Evolutionary conservation across 2,329 filamentous ascomycete genomes (phyloP).

Genomic region (Aspergillus glaucus): DNA sequence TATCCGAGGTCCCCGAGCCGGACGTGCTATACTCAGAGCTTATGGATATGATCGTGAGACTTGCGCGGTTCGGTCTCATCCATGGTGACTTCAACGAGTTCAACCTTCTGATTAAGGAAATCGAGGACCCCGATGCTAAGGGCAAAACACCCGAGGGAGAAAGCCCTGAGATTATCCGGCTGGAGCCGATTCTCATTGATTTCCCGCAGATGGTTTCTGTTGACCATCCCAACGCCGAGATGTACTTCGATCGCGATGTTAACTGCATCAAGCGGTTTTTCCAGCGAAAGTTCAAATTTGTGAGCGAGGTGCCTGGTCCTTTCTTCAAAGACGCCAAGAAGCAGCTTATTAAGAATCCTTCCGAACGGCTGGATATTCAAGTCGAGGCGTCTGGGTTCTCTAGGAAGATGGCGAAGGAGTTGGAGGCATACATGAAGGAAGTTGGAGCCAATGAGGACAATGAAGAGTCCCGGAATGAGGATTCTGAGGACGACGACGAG

Average conservation of each 20-base stretch:
- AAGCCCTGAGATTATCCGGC: slow-evolving; percentile 38
- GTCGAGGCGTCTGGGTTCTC: slow-evolving; percentile 93
- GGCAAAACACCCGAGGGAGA: slow-evolving; percentile 28
- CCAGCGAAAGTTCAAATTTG: slow-evolving; percentile 79
- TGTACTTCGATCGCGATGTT: slow-evolving; percentile 96
- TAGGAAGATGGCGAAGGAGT: slow-evolving; percentile 91
- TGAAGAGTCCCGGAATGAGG: slow-evolving; percentile 34
- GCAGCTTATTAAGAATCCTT: slow-evolving; percentile 55
- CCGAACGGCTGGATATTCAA: slow-evolving; percentile 70
- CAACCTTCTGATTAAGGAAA: slow-evolving; percentile 91
- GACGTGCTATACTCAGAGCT: slow-evolving; percentile 85
- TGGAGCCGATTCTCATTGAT: slow-evolving; percentile 85
- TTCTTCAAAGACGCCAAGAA: slow-evolving; percentile 81
- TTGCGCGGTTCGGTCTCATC: slow-evolving; percentile 83
- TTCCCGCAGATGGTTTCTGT: slow-evolving; percentile 98
- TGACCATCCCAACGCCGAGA: slow-evolving; percentile 86
- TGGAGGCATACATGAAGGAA: slow-evolving; percentile 82
- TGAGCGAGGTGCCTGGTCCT: slow-evolving; percentile 72
- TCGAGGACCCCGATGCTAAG: slow-evolving; percentile 30
- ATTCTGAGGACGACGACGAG: slow-evolving; percentile 35
- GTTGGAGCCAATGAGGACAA: slow-evolving; percentile 54
- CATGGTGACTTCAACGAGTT: slow-evolving; percentile 99
- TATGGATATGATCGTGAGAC: slow-evolving; percentile 73
- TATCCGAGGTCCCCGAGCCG: slow-evolving; percentile 75
- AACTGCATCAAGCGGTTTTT: slow-evolving; percentile 95